Base-by-base conservation (phyloP, 2,329 filamentous ascomycete species). In the Ceratocystis alfenasii region DNA sequence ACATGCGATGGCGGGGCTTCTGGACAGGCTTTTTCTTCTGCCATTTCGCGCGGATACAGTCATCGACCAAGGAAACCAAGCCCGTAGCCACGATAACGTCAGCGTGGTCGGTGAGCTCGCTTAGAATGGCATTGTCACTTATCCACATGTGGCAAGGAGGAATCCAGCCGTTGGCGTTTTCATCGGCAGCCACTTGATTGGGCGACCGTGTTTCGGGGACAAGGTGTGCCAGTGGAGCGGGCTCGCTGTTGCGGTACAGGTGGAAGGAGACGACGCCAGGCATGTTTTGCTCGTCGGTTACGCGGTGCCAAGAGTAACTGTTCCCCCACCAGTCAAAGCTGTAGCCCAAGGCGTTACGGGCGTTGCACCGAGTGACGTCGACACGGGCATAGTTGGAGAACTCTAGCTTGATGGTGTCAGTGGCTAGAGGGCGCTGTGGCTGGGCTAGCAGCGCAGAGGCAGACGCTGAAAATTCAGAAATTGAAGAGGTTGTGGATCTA, bases 331-430 rank as follows among this genome's bases (percentile, higher is more conserved):
- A 96, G 73, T 93, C 88, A 72, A 95, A 96, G 65, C 91, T 89
- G 74, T 96, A 97, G 68, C 85, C 83, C 76, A 91, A 93, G 69
- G 80, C 80, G 57, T 81, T 78, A 70, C 84, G 86, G 63, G 81
- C 78, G 30, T 48, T 50, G 17, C 87, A 87, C 53, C 89, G 84
- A 70, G 83, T 85, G 63, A 99, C 78, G 69, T 96, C 89, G 50
- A 97, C 85, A 71, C 94, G 90, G 1, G 93, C 93, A 74, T 99
- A 99, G 77, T 97, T 99, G 70, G 90, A 95, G 74, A 96, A 99
- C 74, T 97, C 93, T 44, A 99, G 82, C 76, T 91, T 89, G 74
- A 93, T 88, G 45, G 83, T 87, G 74, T 95, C 90, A 67, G 87
- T 89, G 20, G 89, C 83, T 57, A 79, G 72, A 64, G 75, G 71